Evolutionary conservation across 352 stramenopile genomes (phyloP).

Genomic region (Salisapilia sapeloensis): DNA sequence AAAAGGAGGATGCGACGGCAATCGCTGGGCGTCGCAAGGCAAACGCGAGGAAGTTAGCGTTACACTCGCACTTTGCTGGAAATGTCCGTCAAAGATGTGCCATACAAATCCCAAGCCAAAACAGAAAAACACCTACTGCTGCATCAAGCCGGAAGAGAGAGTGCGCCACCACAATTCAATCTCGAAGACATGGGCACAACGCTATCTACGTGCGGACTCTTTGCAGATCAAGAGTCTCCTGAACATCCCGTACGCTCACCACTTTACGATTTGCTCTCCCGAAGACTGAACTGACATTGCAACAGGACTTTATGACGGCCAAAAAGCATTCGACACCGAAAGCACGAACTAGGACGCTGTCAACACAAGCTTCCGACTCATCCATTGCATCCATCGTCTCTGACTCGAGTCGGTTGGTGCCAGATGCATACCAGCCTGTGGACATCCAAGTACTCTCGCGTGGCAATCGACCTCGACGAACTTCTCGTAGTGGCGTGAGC

Average conservation of each 20-base stretch:
- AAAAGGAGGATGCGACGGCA: too few relatives aligned
- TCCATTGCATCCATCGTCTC: conserved; percentile 41
- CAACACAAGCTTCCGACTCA: conserved; percentile 14
- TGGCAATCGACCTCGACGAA: too few relatives aligned
- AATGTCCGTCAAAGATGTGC: too few relatives aligned
- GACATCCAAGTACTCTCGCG: conserved; percentile 44
- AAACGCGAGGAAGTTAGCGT: too few relatives aligned
- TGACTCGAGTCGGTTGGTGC: conserved; percentile 37
- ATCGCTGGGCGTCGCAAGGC: too few relatives aligned
- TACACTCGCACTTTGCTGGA: too few relatives aligned
- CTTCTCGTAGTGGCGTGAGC: conserved; percentile 21
- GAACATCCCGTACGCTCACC: conserved; percentile 7
- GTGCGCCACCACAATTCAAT: neutral
- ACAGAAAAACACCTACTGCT: too few relatives aligned
- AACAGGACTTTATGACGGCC: neutral
- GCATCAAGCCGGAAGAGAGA: too few relatives aligned
- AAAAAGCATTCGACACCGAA: conserved; percentile 12
- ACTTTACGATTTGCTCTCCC: neutral
- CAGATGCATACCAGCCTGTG: conserved; percentile 30
- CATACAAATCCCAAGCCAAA: too few relatives aligned
- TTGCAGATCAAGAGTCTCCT: conserved; percentile 3
- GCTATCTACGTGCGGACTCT: conserved; percentile 21
- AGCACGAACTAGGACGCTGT: conserved; percentile 7
- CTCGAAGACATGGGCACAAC: conserved; percentile 10
- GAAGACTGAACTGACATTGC: conserved; percentile 1